phyloP scores from a whole-genome alignment of 371 early-diverging fungal genomes.

The Mortierella sp. region DNA sequence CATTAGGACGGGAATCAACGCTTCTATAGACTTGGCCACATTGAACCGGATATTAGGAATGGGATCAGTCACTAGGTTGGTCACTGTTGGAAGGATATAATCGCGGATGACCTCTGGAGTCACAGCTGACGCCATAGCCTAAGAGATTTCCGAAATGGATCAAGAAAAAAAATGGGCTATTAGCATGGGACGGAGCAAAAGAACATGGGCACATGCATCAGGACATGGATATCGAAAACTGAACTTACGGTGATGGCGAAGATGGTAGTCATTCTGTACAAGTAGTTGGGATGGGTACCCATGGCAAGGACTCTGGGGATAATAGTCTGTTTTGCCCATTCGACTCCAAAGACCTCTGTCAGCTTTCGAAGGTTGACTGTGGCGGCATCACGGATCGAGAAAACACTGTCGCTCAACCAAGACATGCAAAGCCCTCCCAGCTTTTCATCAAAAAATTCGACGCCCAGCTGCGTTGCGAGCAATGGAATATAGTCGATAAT shows the following conservation, averaged over 20 bases:
- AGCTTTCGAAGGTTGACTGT: conserved; percentile 91
- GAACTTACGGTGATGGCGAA: conserved; percentile 90
- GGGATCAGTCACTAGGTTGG: conserved; percentile 87
- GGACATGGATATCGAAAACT: background rate
- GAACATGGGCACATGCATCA: too few relatives aligned
- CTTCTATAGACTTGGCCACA: conserved; percentile 94
- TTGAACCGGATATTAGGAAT: conserved; percentile 99
- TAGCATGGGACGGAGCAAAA: background rate
- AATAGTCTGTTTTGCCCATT: conserved; percentile 96
- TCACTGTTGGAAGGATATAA: conserved; percentile 89
- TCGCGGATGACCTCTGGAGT: conserved; percentile 90
- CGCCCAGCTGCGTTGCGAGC: conserved; percentile 94
- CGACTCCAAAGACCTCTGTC: conserved; percentile 96
- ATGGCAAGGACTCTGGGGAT: conserved; percentile 94
- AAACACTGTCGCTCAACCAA: conserved; percentile 96
- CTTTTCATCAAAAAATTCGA: conserved; percentile 96
- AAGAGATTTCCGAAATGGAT: conserved; percentile 3
- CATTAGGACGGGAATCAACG: conserved; percentile 83
- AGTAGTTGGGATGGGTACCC: conserved; percentile 90
- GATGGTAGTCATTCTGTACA: conserved; percentile 97
- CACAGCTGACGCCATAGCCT: conserved; percentile 91
- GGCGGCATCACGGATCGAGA: conserved; percentile 97
- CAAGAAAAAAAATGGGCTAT: conserved; percentile 1
- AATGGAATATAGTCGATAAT: conserved; percentile 98
- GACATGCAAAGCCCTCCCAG: conserved; percentile 93